phyloP scores from a whole-genome alignment of 2,329 filamentous ascomycete genomes.

The Colletotrichum sp. region DNA sequence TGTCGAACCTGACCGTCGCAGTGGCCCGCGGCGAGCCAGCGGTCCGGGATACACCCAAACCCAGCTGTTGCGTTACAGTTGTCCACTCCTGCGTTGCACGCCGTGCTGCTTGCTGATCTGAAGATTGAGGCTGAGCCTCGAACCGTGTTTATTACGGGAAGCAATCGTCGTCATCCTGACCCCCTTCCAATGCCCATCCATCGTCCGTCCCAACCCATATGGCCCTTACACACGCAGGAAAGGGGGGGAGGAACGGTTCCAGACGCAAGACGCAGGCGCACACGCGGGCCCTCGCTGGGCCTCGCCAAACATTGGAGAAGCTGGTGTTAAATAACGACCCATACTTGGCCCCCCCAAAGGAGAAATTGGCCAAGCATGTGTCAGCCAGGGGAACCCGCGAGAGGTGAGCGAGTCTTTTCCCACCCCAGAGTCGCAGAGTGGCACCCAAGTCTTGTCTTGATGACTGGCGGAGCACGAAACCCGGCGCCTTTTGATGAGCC shows the following conservation, averaged over 20 bases:
- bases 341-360: conserved; percentile 15
- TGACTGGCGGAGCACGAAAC: conserved; percentile 11
- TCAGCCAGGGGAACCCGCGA: conserved; percentile 1
- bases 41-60: background rate
- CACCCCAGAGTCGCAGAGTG: background rate
- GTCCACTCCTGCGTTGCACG: background rate
- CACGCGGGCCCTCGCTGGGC: conserved; percentile 1
- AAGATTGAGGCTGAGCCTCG: conserved; percentile 19
- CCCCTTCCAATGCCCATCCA: background rate
- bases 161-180: conserved; percentile 10
- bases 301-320: conserved; percentile 13
- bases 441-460: conserved; percentile 17
- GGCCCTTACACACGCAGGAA: background rate
- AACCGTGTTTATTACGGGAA: conserved; percentile 2
- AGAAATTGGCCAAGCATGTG: conserved; percentile 21
- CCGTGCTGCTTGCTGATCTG: background rate
- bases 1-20: background rate
- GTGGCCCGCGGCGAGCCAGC: background rate
- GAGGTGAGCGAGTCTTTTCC: background rate
- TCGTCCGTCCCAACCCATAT: background rate
- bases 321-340: conserved; percentile 12
- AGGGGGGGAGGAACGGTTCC: conserved; percentile 1
- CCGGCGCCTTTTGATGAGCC: conserved; percentile 16
- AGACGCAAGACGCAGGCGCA: background rate
- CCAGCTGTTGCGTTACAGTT: conserved; percentile 1